These are phyloP conservation scores for Spathaspora boniae DNA, from an alignment of 805 yeast genomes.

Conservation along the genomic window DNA sequence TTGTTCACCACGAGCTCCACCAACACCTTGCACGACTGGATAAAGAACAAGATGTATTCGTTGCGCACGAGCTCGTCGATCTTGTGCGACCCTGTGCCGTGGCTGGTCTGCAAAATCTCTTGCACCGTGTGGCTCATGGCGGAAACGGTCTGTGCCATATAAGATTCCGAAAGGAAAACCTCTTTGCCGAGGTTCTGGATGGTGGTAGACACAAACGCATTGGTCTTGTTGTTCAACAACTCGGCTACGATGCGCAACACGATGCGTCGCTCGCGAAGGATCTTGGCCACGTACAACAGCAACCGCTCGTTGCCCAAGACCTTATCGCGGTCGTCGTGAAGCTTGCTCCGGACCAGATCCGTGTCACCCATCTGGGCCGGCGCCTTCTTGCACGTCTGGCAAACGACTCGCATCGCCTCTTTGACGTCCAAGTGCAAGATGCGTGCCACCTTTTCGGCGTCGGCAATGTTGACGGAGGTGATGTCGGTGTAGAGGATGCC, in stretches of 20 bases:
- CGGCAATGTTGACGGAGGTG: constrained; percentile 28
- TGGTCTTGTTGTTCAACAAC: constrained; percentile 44
- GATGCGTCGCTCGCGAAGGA: constrained; percentile 50
- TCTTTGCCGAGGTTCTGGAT: constrained; percentile 38
- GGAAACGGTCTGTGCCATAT: constrained; percentile 18
- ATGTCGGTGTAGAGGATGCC: constrained; percentile 36
- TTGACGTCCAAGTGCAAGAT: constrained; percentile 35
- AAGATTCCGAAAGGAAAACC: constrained; percentile 30
- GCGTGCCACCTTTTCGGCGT: constrained; percentile 39
- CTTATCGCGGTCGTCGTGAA: constrained; percentile 35
- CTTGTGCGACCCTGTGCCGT: no score
- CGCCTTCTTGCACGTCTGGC: constrained; percentile 34
- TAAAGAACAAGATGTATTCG: constrained; percentile 32
- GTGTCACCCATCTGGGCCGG: constrained; percentile 28
- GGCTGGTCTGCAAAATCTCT: constrained; percentile 12
- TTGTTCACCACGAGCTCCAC: constrained; percentile 40
- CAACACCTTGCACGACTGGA: constrained; percentile 34
- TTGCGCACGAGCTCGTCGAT: constrained; percentile 20
- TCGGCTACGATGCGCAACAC: constrained; percentile 42
- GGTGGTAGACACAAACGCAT: constrained; percentile 23
- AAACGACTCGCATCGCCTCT: constrained; percentile 49
- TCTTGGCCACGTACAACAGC: constrained; percentile 32
- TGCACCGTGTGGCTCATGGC: constrained; percentile 13
- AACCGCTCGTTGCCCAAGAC: constrained; percentile 26
- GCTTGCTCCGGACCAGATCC: constrained; percentile 22